phyloP scores from a whole-genome alignment of 495 filamentous ascomycete genomes.

The Bacidia rubella region DNA sequence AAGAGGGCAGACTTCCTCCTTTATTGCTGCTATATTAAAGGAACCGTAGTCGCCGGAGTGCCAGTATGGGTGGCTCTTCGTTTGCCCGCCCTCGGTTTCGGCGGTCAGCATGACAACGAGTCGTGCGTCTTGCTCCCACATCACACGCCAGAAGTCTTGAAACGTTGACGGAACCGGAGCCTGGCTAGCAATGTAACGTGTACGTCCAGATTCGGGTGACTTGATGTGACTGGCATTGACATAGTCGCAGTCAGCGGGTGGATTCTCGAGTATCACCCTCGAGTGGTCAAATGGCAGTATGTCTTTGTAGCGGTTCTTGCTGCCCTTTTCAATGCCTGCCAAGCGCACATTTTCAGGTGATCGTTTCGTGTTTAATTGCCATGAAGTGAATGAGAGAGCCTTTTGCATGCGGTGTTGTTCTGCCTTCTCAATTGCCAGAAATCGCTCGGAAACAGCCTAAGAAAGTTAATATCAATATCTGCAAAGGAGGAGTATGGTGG shows the following conservation, averaged over 20 bases:
- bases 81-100: conserved; percentile 85
- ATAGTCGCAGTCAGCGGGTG: conserved; percentile 76
- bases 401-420: conserved; percentile 88
- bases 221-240: conserved; percentile 79
- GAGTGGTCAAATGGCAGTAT: conserved; percentile 96
- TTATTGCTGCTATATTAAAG: conserved; percentile 60
- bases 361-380: conserved; percentile 29
- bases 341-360: conserved; percentile 37
- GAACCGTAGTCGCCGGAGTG: conserved; percentile 64
- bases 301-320: conserved; percentile 94
- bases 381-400: conserved; percentile 55
- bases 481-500: not conserved
- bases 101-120: conserved; percentile 94
- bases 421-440: conserved; percentile 66
- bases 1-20: conserved; percentile 66
- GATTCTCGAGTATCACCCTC: conserved; percentile 62
- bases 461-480: not conserved
- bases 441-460: conserved; percentile 58
- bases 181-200: conserved; percentile 88
- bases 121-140: conserved; percentile 93
- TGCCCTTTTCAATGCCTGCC: conserved; percentile 86
- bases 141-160: conserved; percentile 90
- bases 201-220: conserved; percentile 46
- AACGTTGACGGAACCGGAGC: conserved; percentile 89
- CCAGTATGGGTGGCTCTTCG: conserved; percentile 95